A percentile compares a stretch with the other conserved stretches of the same genome.
These are phyloP conservation scores for Tetrahymena thermophila DNA, from an alignment of 73 alveolate species.

Conservation along the genomic window DNA sequence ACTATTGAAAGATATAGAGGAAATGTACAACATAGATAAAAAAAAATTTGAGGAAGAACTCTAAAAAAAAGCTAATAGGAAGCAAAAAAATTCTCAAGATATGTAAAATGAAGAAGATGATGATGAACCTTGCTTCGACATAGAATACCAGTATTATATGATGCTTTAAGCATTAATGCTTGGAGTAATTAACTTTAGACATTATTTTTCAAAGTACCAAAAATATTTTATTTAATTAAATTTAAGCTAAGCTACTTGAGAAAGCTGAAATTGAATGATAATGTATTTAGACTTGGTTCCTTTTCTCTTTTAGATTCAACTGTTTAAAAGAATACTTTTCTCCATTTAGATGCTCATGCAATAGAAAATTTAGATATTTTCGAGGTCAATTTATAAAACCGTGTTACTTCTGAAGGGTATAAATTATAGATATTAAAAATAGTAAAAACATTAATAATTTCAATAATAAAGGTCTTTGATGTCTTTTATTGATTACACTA, in stretches of 20 bases:
- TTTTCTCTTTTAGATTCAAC: constrained; percentile 11
- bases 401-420: constrained; percentile 20
- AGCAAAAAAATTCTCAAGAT: neutral
- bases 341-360: constrained; percentile 59
- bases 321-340: neutral
- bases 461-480: constrained; percentile 47
- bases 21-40: neutral
- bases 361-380: constrained; percentile 66
- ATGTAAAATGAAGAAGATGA: neutral
- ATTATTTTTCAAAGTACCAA: neutral
- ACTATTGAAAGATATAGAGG: neutral
- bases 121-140: neutral
- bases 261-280: neutral
- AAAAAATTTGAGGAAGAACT: neutral
- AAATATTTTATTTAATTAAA: too few species aligned
- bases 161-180: neutral
- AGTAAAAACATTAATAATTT: neutral
- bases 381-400: constrained; percentile 54
- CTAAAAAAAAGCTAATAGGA: neutral
- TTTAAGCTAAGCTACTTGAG: constrained; percentile 11
- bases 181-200: neutral
- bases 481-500: constrained; percentile 43
- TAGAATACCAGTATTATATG: neutral
- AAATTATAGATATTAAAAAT: neutral
- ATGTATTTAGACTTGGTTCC: constrained; percentile 27